Evolutionary conservation across 75 land plant species (phyloP).

Genomic region (Pseudotsuga menziesii): DNA sequence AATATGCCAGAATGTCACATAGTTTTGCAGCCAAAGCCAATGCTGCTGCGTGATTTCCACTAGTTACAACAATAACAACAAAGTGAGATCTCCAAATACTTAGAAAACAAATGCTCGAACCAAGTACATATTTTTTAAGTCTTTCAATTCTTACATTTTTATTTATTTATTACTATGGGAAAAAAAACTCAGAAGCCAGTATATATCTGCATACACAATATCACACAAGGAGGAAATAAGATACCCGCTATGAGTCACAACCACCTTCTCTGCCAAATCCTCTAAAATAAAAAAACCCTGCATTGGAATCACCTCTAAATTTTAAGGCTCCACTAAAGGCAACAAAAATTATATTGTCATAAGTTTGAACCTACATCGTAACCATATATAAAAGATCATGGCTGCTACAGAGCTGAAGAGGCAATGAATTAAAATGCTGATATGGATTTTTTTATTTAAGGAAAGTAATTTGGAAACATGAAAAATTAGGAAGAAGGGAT

Average conservation of each 20-base stretch:
- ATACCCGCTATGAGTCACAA: slow-evolving; percentile 95
- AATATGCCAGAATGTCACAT: slow-evolving; percentile 73
- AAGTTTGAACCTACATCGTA: not conserved
- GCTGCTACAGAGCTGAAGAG: not conserved
- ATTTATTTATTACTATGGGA: not conserved
- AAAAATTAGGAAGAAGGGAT: not conserved
- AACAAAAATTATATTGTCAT: slow-evolving; percentile 8
- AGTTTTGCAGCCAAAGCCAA: slow-evolving; percentile 85
- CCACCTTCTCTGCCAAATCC: slow-evolving; percentile 70
- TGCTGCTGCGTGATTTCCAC: slow-evolving; percentile 98
- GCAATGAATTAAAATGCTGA: not conserved
- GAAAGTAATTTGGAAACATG: not conserved
- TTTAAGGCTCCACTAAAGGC: slow-evolving; percentile 85
- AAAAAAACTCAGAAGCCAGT: not conserved
- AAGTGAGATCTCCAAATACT: not conserved
- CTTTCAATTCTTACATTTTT: not conserved
- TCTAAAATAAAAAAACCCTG: slow-evolving; percentile 71
- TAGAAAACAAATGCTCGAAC: no score
- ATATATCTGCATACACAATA: not conserved
- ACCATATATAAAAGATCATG: not conserved
- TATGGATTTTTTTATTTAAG: not conserved
- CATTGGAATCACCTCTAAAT: slow-evolving; percentile 94
- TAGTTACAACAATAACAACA: slow-evolving; percentile 19
- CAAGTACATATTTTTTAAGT: not conserved
- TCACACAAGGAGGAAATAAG: not conserved